phyloP scores from a whole-genome alignment of 2,329 filamentous ascomycete species.

The Aspergillus tamarii region DNA sequence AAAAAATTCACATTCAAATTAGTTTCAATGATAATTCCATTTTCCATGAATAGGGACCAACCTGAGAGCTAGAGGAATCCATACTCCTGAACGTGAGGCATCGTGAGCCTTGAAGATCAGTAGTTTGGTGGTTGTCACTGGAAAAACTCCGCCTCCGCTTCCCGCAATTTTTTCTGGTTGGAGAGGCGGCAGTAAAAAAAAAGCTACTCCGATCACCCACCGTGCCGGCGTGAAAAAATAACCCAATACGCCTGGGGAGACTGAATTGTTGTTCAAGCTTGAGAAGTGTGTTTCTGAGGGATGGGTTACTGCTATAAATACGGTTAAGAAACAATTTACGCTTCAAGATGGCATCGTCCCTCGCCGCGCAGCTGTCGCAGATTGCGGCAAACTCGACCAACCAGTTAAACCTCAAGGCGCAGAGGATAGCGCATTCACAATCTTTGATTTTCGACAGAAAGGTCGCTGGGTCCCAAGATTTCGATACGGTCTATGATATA shows the following conservation, averaged over 20 bases:
- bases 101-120: conserved; percentile 10
- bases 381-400: conserved; percentile 89
- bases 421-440: conserved; percentile 88
- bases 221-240: not conserved
- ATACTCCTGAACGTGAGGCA: conserved; percentile 34
- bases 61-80: conserved; percentile 40
- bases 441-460: conserved; percentile 91
- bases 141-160: conserved; percentile 31
- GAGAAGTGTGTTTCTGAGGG: conserved; percentile 19
- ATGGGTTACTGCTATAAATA: conserved; percentile 21
- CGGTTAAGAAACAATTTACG: conserved; percentile 18
- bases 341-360: conserved; percentile 73
- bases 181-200: conserved; percentile 35
- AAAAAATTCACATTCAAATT: not conserved
- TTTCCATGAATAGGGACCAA: conserved; percentile 22
- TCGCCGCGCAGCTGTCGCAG: conserved; percentile 91
- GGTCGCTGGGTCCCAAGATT: conserved; percentile 84
- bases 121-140: conserved; percentile 18
- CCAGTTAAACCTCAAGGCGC: conserved; percentile 88
- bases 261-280: conserved; percentile 3
- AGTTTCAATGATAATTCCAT: not conserved
- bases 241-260: not conserved
- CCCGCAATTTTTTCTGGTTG: conserved; percentile 23
- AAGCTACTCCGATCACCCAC: conserved; percentile 29
- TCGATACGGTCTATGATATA: conserved; percentile 83